Evolutionary conservation across 1,139 yeast genomes (phyloP), one percentile per base, ranked within the genome.

Genomic region (Yamadazyma pseudoaaseri): DNA sequence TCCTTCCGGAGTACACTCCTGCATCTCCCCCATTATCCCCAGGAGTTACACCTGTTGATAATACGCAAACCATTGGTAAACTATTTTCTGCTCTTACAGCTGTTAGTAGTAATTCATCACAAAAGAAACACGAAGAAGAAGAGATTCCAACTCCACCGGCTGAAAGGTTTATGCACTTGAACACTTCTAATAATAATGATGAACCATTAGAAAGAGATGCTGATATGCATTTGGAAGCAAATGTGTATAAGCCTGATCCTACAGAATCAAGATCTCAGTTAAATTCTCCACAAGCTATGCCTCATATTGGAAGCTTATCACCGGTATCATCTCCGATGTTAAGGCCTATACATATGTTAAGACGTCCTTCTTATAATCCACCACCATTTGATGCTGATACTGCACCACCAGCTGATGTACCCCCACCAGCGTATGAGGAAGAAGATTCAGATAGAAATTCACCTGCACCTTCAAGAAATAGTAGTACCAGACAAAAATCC

Each of bases 241-340:
- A 84, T 47, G 51, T 83, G 12, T 83, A 79, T 51, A 70, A 73
- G 45, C 92, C 92, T 0, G 69, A 50, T 6, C 73, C 65, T 29
- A 48, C 48, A 18, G 56, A 51, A 13, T 38, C 51, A 3, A 51
- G 54, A 4, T 43, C 56, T 6, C 54, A 51, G 9, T 56, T 81
- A 29, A 62, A 71, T 31, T 75, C 86, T 0, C 81, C 81, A 2
- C 84, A 76, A 43, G 82, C 84, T 1, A 43, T 66, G 16, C 82
- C 83, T 2, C 64, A 71, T 39, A 64, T 68, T 1, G 66, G 52
- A 3, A 61, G 61, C 2, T 52, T 62, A 36, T 65, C 76, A 1
- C 80, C 80, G 1, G 26, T 57, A 5, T 35, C 25, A 16, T 56
- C 68, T 11, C 68, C 69, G 2, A 35, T 56, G 4, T 53, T 51